A percentile compares a stretch with the other conserved stretches of the same genome.
Conservation (phyloP, 352 stramenopile genomes). For the Phytophthora rubi region DNA sequence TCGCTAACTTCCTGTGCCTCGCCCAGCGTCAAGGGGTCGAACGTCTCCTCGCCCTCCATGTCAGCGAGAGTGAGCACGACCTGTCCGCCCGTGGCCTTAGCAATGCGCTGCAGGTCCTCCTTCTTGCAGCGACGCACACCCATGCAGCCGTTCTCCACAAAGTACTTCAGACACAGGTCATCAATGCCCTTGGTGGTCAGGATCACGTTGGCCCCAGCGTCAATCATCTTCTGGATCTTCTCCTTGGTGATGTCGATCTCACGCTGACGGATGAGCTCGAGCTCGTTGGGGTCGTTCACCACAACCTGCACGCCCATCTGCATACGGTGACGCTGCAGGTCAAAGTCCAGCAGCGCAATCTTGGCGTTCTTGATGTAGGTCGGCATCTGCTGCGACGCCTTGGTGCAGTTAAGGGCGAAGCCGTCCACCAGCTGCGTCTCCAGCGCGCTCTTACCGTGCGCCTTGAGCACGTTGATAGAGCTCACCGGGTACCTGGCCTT, state of each 20-base stretch:
- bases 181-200: slow-evolving; percentile 99
- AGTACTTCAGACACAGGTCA: slow-evolving; percentile 99
- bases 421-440: slow-evolving; percentile 93
- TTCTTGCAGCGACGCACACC: slow-evolving; percentile 97
- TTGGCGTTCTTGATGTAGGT: slow-evolving; percentile 93
- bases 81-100: slow-evolving; percentile 97
- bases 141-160: slow-evolving; percentile 98
- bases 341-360: slow-evolving; percentile 99
- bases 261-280: slow-evolving; percentile 98
- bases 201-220: slow-evolving; percentile 98
- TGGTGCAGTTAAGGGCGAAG: slow-evolving; percentile 98
- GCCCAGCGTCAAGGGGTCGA: slow-evolving; percentile 94
- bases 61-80: slow-evolving; percentile 98
- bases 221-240: slow-evolving; percentile 99
- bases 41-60: slow-evolving; percentile 98
- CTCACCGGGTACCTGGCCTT: slow-evolving; percentile 96
- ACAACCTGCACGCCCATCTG: slow-evolving; percentile 96
- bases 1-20: slow-evolving; percentile 94
- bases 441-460: slow-evolving; percentile 90
- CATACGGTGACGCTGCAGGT: slow-evolving; percentile 98
- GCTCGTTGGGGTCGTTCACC: slow-evolving; percentile 93
- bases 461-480: slow-evolving; percentile 99
- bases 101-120: slow-evolving; percentile 98
- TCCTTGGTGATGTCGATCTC: slow-evolving; percentile 99
- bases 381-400: slow-evolving; percentile 98